These are phyloP conservation scores for Starmerella bombi DNA, from an alignment of 805 yeast genomes.

Conservation along the genomic window DNA sequence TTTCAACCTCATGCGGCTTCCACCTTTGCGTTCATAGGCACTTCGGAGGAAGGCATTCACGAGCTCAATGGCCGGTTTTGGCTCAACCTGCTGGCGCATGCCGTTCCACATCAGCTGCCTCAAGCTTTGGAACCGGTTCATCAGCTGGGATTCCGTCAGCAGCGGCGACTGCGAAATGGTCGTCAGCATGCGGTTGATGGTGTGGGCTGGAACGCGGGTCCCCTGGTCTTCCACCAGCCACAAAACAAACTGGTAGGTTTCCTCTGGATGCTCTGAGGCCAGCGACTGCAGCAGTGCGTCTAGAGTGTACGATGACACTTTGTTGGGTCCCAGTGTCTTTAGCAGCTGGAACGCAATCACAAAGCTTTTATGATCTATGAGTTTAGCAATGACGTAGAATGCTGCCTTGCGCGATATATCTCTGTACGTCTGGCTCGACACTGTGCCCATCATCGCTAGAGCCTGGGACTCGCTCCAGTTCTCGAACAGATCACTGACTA, in stretches of 20 bases:
- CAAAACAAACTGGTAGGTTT: conserved; percentile 14
- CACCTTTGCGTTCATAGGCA: conserved; percentile 17
- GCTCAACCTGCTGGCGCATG: not conserved
- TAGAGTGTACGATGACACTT: conserved; percentile 5
- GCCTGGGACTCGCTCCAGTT: not conserved
- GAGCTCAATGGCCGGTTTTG: conserved; percentile 15
- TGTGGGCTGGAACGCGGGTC: conserved; percentile 12
- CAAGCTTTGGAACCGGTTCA: conserved; percentile 18
- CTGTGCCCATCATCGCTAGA: not conserved
- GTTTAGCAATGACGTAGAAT: conserved; percentile 3
- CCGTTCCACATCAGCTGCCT: conserved; percentile 13
- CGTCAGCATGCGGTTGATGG: conserved; percentile 19
- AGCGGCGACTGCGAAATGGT: conserved; percentile 16
- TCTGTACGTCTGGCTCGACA: not conserved
- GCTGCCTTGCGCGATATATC: not conserved
- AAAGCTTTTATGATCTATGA: conserved; percentile 11
- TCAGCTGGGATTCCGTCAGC: conserved; percentile 21
- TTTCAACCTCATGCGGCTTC: conserved; percentile 21
- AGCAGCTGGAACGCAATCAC: conserved; percentile 18
- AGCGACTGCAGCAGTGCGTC: conserved; percentile 16
- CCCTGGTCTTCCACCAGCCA: conserved; percentile 19
- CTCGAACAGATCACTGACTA: not conserved
- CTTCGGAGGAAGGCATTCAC: conserved; percentile 22
- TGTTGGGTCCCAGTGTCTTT: conserved; percentile 10
- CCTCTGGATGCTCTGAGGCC: conserved; percentile 19